These are phyloP conservation scores for Agaricales sp. DNA, from an alignment of 1,284 basidiomycete genomes.

Conservation along the genomic window DNA sequence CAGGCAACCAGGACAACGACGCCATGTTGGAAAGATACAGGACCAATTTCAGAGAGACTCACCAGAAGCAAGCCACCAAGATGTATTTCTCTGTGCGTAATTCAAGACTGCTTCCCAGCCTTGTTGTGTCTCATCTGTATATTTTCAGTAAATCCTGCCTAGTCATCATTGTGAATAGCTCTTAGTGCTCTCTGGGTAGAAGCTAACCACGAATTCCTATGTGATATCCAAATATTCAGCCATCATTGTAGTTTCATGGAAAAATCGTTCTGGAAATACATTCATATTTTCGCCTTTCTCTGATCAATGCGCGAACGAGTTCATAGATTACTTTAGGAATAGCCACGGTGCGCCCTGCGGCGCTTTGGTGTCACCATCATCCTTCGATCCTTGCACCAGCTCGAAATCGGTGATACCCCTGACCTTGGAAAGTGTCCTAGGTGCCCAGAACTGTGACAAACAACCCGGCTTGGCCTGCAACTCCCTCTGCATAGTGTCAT, in stretches of 20 bases:
- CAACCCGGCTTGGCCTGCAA: conserved; percentile 2
- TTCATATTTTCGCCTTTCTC: background rate
- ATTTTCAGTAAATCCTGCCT: background rate
- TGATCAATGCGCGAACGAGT: background rate
- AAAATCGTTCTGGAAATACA: background rate
- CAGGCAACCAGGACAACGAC: too few species aligned
- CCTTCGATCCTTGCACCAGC: background rate
- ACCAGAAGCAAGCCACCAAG: background rate
- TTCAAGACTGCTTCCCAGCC: background rate
- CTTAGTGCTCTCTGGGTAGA: too few species aligned
- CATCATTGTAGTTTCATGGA: too few species aligned
- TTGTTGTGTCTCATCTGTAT: background rate
- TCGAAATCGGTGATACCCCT: background rate
- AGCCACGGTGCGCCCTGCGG: background rate
- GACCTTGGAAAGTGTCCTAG: background rate
- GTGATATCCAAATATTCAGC: too few species aligned
- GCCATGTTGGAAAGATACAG: too few species aligned
- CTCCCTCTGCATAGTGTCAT: background rate
- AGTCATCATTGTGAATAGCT: too few species aligned
- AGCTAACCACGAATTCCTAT: too few species aligned
- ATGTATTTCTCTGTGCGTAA: background rate
- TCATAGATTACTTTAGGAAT: background rate
- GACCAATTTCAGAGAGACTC: background rate
- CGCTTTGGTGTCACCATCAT: background rate
- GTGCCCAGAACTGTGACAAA: background rate